Conservation (phyloP, 192 early-diverging fungal species). For the Gamsiella multidivaricata region DNA sequence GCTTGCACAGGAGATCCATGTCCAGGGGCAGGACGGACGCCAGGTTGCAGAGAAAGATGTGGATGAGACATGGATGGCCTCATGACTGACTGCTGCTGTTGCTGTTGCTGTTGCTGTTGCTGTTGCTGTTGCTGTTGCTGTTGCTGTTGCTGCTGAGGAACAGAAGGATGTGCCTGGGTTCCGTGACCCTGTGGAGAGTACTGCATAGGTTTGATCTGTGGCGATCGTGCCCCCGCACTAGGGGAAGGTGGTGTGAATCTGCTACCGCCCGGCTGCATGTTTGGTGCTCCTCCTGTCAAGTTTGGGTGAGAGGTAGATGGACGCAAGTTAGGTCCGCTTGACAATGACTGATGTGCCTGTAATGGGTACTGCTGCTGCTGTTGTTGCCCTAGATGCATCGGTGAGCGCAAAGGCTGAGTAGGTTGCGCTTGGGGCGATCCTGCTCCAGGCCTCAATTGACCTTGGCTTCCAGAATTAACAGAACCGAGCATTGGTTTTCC, state of each 20-base stretch:
- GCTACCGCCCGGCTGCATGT: conserved; percentile 6
- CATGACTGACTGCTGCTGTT: conserved; percentile 13
- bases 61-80: conserved; percentile 31
- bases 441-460: conserved; percentile 7
- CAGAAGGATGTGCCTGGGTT: conserved; percentile 3
- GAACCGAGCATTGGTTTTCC: conserved; percentile 18
- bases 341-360: conserved; percentile 3
- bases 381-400: conserved; percentile 22
- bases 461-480: conserved; percentile 19
- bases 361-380: conserved; percentile 9
- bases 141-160: conserved; percentile 13
- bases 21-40: conserved; percentile 11
- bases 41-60: conserved; percentile 25
- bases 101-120: conserved; percentile 8
- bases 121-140: conserved; percentile 9
- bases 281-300: conserved; percentile 9
- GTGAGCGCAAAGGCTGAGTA: conserved; percentile 15
- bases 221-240: conserved; percentile 8
- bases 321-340: conserved; percentile 16
- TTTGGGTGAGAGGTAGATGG: conserved; percentile 37
- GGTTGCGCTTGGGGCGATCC: conserved; percentile 39
- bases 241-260: conserved; percentile 41
- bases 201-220: conserved; percentile 42
- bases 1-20: conserved; percentile 31
- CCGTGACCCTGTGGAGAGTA: conserved; percentile 6